Evolutionary conservation across 228 moss, liverwort and hornwort species (phyloP), one percentile per base, ranked within the genome.

Genomic region (Sphagnum magellanicum): DNA sequence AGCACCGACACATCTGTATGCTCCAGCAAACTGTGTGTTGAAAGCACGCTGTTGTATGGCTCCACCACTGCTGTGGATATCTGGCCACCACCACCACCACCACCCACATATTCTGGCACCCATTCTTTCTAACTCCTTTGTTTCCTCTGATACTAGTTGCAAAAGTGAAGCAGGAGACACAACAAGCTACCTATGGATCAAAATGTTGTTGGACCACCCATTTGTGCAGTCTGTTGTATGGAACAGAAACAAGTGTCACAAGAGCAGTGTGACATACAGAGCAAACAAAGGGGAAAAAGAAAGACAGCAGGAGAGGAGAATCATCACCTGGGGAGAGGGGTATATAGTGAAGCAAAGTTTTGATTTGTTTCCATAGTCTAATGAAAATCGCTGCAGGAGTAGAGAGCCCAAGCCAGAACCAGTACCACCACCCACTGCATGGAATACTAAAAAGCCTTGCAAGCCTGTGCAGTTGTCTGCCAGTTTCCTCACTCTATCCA

Each of bases 361-460:
- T n/a, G 85, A 85, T 79, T 85, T 85, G 76, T 85, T 85, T 5
- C 85, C 82, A 10, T 85, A 85, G 77, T 85, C 85, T 58, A 85
- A 82, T 0, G 85, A 82, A 4, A 85, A 72, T 6, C 85, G 74
- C 75, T 85, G 82, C 59, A 82, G 79, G 0, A 85, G 66, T 48
- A 85, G 70, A 14, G 74, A 74, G 11, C 85, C 85, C 11, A 85
- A 61, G 2, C 85, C 85, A 10, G 85, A 85, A 0, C 85, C 82
- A 0, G 79, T 85, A 6, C 85, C 85, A 48, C 85, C 85, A 60
- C 85, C 85, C 10, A 85, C 82, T 0, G 85, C 85, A 16, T 85
- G 82, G 70, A 85, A 85, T 9, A 85, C 79, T 0, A 85, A 60
- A 50, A 85, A 82, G 6, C 82, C 85, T 77, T 85, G 85, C 64